Evolutionary conservation across 352 stramenopile species (phyloP), one percentile per base, ranked within the genome.

Genomic region (Globisporangium lucens): DNA sequence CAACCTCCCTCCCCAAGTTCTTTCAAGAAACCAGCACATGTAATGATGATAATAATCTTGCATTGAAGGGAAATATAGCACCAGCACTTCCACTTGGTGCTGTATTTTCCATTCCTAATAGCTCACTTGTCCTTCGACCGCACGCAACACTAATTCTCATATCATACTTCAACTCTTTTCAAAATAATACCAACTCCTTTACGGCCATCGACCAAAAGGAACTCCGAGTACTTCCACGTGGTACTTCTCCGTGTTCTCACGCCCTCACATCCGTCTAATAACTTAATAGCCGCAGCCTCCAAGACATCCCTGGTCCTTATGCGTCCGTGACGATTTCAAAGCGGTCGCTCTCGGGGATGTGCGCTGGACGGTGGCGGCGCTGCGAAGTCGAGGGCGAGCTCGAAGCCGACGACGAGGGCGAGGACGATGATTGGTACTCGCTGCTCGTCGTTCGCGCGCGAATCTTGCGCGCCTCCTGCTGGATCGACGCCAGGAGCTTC

Each of bases 401-500:
- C 10, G 17, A 38, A 9, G 17, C 29, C 20, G 29, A 60, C 27
- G 43, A 51, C 6, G 43, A 47, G 2, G 13, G 6, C 13, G 15
- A 22, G 4, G 53, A 38, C 2, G 27, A 36, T 17, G 29, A 60
- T 29, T 60, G 55, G 55, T 60, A 35, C 55, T 60, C 57, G 33
- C 33, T 33, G 17, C 55, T 60, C 55, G 55, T 22, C 29, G 55
- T 43, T 12, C 60, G 60, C 46, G 43, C 15, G 46, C 49, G 60
- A 2, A 65, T 29, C 29, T 57, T 65, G 15, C 12, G 30, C 0
- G 38, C 38, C 46, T 65, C 60, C 27, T 65, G 43, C 46, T 65
- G 43, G 60, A 65, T 65, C 7, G 41, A 56, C 20, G 17, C 24
- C 46, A 65, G n/a, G 20, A 65, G 60, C 46, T 51, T 35, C 60